A percentile compares a stretch with the other conserved stretches of the same genome.
Evolutionary conservation across 2,329 filamentous ascomycete species (phyloP).

Genomic region (Xylaria sp.): DNA sequence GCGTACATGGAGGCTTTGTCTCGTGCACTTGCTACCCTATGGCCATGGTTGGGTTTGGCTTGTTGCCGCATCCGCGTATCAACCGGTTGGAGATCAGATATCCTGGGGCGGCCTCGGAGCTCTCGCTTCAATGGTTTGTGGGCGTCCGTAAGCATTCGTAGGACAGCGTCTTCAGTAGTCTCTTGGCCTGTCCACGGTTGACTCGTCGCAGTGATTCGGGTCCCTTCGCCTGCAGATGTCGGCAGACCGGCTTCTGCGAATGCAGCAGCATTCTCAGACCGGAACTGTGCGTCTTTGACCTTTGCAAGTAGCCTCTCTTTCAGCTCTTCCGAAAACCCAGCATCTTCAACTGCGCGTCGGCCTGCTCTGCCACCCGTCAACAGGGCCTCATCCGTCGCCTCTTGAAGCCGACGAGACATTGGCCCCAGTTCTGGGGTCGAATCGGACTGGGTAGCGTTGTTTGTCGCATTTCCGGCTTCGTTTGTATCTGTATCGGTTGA

Average conservation of each 20-base stretch:
- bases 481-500: conserved; percentile 8
- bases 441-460: background rate
- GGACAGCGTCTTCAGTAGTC: conserved; percentile 74
- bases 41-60: conserved; percentile 54
- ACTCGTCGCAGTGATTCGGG: conserved; percentile 72
- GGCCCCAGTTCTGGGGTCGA: conserved; percentile 51
- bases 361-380: conserved; percentile 68
- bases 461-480: conserved; percentile 19
- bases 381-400: conserved; percentile 72
- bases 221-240: conserved; percentile 72
- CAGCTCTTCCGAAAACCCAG: conserved; percentile 71
- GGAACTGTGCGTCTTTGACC: conserved; percentile 65
- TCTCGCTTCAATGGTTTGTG: conserved; percentile 72
- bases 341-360: conserved; percentile 68
- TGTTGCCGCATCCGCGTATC: conserved; percentile 61
- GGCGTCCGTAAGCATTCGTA: conserved; percentile 87
- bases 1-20: conserved; percentile 67
- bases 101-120: conserved; percentile 58
- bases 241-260: conserved; percentile 61
- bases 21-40: conserved; percentile 63
- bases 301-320: conserved; percentile 67
- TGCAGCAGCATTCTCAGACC: conserved; percentile 59
- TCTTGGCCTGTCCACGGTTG: conserved; percentile 84
- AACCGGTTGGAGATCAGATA: conserved; percentile 57
- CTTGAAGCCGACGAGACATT: conserved; percentile 66